Base-by-base conservation (phyloP, 768 basidiomycete species). In the Podaxis sp. region DNA sequence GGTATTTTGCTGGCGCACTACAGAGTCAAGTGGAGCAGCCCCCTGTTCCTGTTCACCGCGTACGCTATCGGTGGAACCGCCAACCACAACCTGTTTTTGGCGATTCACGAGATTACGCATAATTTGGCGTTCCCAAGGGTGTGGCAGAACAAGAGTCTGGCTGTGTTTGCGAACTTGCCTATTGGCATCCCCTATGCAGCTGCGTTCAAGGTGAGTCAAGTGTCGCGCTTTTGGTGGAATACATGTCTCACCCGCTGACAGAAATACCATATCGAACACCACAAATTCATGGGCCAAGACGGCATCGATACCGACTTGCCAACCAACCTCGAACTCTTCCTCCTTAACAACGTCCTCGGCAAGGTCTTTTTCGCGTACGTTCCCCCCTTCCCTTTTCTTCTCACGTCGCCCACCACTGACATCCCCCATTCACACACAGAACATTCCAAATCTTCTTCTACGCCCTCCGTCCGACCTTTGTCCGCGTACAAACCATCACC, bases 361-460 rank as follows among this genome's bases (percentile, higher is more conserved):
- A 99, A 99, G 74, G 93, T 96, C 1, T 98, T 99, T 75, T 99
- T 98, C 73, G 92, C 93, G 94, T 96, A 68, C 64, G 90, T 82
- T 51, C 12, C 22, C 40, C 61, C 37, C 85, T 79, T 55, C 13
- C 40, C 38, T 62, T 52, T 51, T 6, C 38, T 37, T 25, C 9
- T 6, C 49, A 22, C 56, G 55, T 50, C 40, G 41, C 8, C 13
- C 54, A 12, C 29, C 38, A n/a, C 33, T 53, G 17, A 22, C 25
- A 47, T 8, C 22, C 11, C 37, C 29, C 47, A 12, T 63, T 6
- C 15, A 51, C 1, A 25, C 52, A 8, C 70, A 96, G 95, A 46
- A 96, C 93, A 2, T 99, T 98, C 78, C 97, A 99, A 77, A 94
- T 99, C 63, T 75, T 99, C 61, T 99, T 99, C 79, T 99, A 99